These are phyloP conservation scores for Solanum ossicruentum DNA, from an alignment of 257 asterid species.

Conservation along the genomic window DNA sequence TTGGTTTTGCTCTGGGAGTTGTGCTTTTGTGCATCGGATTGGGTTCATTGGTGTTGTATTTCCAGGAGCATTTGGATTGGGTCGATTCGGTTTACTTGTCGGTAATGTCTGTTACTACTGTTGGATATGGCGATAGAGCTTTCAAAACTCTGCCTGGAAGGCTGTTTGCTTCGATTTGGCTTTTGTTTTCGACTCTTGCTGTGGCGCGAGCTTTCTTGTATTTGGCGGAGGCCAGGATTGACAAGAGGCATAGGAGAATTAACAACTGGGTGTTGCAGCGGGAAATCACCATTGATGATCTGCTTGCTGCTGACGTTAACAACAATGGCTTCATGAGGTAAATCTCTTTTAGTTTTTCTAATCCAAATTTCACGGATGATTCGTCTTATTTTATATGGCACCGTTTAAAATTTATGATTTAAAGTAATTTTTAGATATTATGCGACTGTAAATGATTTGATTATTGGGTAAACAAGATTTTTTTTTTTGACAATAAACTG, in stretches of 20 bases:
- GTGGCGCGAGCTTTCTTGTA: slow-evolving; percentile 79
- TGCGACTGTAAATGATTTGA: no score
- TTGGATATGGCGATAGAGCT: slow-evolving; percentile 78
- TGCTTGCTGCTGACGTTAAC: slow-evolving; percentile 78
- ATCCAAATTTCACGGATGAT: neutral
- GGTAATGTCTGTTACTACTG: slow-evolving; percentile 82
- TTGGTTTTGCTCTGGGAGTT: slow-evolving; percentile 57
- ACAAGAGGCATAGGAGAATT: slow-evolving; percentile 60
- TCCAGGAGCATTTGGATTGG: slow-evolving; percentile 42
- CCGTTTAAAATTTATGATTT: no score
- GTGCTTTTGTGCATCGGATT: slow-evolving; percentile 65
- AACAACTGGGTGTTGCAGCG: slow-evolving; percentile 73
- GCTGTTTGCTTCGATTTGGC: slow-evolving; percentile 67
- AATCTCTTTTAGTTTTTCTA: neutral
- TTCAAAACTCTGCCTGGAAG: slow-evolving; percentile 54
- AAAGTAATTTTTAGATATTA: no score
- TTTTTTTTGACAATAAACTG: no score
- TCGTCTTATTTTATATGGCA: no score
- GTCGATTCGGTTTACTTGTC: slow-evolving; percentile 63
- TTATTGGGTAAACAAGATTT: no score
- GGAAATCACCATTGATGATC: slow-evolving; percentile 65
- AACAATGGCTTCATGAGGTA: slow-evolving; percentile 65
- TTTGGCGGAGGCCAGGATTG: slow-evolving; percentile 82
- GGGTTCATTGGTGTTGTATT: slow-evolving; percentile 47
- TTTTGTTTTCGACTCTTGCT: slow-evolving; percentile 69